Conservation (phyloP, 768 basidiomycete genomes). For the Pholiota molesta region DNA sequence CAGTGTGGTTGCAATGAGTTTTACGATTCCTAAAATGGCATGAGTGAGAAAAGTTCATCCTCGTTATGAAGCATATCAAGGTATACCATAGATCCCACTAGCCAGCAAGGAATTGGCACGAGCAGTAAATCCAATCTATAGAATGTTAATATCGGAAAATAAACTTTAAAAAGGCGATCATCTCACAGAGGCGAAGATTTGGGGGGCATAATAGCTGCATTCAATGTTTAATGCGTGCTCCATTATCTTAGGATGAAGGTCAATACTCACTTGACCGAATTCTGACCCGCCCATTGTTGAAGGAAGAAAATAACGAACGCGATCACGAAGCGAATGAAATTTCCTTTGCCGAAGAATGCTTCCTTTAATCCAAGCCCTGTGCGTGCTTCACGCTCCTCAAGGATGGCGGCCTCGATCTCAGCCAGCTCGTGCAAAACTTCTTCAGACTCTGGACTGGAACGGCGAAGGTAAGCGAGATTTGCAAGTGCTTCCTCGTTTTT, state of each 20-base stretch:
- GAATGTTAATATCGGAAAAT: background rate
- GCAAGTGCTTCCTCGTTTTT: constrained; percentile 51
- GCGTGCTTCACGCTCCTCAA: constrained; percentile 70
- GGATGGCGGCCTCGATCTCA: constrained; percentile 81
- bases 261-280: constrained; percentile 61
- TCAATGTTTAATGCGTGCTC: background rate
- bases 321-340: constrained; percentile 82
- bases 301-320: constrained; percentile 79
- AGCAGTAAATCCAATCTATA: constrained; percentile 67
- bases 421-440: constrained; percentile 62
- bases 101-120: constrained; percentile 66
- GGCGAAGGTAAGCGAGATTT: constrained; percentile 70
- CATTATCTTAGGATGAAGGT: background rate
- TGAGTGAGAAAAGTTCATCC: background rate
- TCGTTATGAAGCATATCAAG: background rate
- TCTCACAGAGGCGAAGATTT: constrained; percentile 68
- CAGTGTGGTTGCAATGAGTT: constrained; percentile 64
- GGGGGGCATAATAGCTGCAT: constrained; percentile 68
- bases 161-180: background rate
- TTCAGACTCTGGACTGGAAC: constrained; percentile 41
- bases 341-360: constrained; percentile 82
- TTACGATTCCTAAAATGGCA: constrained; percentile 38
- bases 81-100: constrained; percentile 63
- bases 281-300: constrained; percentile 87
- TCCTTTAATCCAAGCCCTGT: constrained; percentile 67